phyloP scores from a whole-genome alignment of 1,284 basidiomycete genomes.

The Bjerkandera adusta region DNA sequence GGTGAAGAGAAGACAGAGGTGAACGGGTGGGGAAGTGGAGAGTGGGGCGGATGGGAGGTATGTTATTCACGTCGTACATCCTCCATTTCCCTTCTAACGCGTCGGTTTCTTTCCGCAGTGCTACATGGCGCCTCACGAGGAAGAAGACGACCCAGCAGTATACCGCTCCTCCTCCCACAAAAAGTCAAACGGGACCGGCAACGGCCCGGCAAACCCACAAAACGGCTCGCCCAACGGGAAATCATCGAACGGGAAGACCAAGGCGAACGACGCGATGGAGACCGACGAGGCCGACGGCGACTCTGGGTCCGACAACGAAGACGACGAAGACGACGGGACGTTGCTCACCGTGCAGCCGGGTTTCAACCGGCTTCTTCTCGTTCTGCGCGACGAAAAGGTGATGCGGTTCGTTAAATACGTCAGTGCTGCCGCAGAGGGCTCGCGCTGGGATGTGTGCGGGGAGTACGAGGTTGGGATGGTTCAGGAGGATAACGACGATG shows the following conservation, averaged over 20 bases:
- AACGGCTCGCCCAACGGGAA: constrained; percentile 28
- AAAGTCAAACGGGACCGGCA: constrained; percentile 31
- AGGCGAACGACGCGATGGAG: constrained; percentile 20
- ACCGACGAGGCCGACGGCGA: constrained; percentile 30
- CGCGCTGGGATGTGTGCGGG: constrained; percentile 87
- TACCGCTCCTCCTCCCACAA: constrained; percentile 73
- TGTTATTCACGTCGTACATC: constrained; percentile 18
- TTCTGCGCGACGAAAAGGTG: constrained; percentile 90
- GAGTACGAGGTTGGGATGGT: constrained; percentile 86
- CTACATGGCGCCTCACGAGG: constrained; percentile 93
- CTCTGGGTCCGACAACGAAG: constrained; percentile 53
- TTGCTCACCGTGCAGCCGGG: constrained; percentile 87
- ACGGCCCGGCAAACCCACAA: constrained; percentile 20
- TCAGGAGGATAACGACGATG: constrained; percentile 46
- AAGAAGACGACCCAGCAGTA: constrained; percentile 92
- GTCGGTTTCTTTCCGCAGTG: constrained; percentile 48
- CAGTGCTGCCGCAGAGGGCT: constrained; percentile 82
- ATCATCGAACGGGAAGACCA: constrained; percentile 20
- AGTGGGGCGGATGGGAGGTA: constrained; percentile 95
- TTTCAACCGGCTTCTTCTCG: constrained; percentile 89
- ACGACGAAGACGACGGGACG: constrained; percentile 80
- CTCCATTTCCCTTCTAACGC: constrained; percentile 8
- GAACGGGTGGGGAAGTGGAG: constrained; percentile 72
- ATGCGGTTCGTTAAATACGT: constrained; percentile 95
- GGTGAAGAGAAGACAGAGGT: constrained; percentile 30